phyloP scores from a whole-genome alignment of 2,329 filamentous ascomycete genomes.

The Fusarium euwallaceae region DNA sequence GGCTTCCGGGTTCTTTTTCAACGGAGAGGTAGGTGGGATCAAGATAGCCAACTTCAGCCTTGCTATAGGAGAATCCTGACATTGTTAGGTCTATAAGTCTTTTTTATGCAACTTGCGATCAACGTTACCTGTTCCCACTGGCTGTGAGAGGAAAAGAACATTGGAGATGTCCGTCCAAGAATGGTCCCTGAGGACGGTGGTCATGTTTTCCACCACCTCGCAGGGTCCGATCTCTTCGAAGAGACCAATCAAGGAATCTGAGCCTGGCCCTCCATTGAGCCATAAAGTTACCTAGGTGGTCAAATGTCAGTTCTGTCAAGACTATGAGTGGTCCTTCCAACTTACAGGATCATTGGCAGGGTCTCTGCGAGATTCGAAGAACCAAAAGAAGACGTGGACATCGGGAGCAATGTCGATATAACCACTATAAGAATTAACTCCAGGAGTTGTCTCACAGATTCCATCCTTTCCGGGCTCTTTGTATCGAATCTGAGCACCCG shows the following conservation, averaged over 20 bases:
- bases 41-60: conserved; percentile 20
- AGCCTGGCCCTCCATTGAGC: conserved; percentile 71
- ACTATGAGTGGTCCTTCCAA: no score
- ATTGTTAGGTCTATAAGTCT: neutral
- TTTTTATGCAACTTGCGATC: neutral
- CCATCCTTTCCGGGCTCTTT: conserved; percentile 57
- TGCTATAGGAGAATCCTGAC: conserved; percentile 15
- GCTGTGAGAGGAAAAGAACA: conserved; percentile 25
- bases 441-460: conserved; percentile 58
- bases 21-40: conserved; percentile 20
- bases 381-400: conserved; percentile 42
- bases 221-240: conserved; percentile 30
- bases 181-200: conserved; percentile 9
- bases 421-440: conserved; percentile 58
- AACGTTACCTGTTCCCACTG: conserved; percentile 12
- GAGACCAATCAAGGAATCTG: conserved; percentile 40
- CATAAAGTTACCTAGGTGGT: conserved; percentile 60
- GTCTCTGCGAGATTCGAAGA: conserved; percentile 43
- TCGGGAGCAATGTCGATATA: conserved; percentile 53
- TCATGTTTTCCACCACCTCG: conserved; percentile 25
- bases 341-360: conserved; percentile 26
- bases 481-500: conserved; percentile 21
- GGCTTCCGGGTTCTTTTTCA: conserved; percentile 10
- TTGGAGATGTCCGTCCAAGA: conserved; percentile 29
- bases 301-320: neutral